Evolutionary conservation across 805 yeast genomes (phyloP).

Genomic region (Sugiyamaella americana): DNA sequence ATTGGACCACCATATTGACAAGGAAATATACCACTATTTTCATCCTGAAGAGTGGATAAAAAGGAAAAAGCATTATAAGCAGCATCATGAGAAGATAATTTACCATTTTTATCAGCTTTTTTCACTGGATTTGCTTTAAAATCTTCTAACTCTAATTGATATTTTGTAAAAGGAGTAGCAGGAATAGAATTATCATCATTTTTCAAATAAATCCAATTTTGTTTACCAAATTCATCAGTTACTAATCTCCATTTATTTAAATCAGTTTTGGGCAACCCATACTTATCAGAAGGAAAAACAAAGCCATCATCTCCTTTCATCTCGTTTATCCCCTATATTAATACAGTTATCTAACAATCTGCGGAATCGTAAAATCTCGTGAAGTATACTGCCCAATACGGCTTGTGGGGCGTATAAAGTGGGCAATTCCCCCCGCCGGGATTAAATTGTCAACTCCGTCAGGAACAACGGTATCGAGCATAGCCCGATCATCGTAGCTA

Average conservation of each 20-base stretch:
- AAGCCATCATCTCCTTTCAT: too few species aligned
- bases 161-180: conserved; percentile 25
- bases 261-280: conserved; percentile 67
- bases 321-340: too few species aligned
- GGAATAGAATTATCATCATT: conserved; percentile 31
- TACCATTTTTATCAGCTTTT: conserved; percentile 16
- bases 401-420: too few species aligned
- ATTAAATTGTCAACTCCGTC: too few species aligned
- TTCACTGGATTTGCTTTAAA: conserved; percentile 28
- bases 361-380: too few species aligned
- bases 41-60: conserved; percentile 64
- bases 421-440: too few species aligned
- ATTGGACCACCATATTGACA: conserved; percentile 95
- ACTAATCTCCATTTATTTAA: conserved; percentile 66
- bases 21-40: conserved; percentile 77
- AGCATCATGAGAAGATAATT: conserved; percentile 47
- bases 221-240: conserved; percentile 66
- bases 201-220: conserved; percentile 63
- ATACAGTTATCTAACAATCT: too few species aligned
- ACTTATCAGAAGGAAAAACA: conserved; percentile 51
- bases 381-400: too few species aligned
- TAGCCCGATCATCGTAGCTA: too few species aligned
- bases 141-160: conserved; percentile 25
- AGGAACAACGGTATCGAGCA: too few species aligned
- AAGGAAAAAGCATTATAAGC: conserved; percentile 71